phyloP scores from a whole-genome alignment of 2,329 filamentous ascomycete genomes.

The Aphanoascus verrucosus region DNA sequence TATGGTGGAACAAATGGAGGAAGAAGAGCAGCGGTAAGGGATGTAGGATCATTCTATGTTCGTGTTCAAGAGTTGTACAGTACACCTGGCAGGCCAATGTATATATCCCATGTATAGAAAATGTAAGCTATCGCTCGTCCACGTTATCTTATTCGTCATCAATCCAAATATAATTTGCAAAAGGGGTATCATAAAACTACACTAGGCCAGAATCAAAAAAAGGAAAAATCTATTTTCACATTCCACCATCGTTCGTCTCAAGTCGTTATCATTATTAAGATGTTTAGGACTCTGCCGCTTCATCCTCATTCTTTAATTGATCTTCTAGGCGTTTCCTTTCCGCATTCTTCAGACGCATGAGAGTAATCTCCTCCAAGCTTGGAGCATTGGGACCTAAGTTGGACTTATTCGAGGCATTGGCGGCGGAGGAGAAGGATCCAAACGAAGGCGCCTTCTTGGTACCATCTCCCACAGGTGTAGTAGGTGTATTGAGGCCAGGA shows the following conservation, averaged over 20 bases:
- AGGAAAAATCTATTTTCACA: no score
- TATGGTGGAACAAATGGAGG: constrained; percentile 25
- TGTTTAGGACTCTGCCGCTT: constrained; percentile 26
- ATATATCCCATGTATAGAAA: no score
- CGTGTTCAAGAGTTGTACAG: background rate
- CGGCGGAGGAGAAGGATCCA: constrained; percentile 31
- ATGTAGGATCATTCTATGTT: background rate
- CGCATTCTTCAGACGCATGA: constrained; percentile 48
- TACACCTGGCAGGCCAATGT: background rate
- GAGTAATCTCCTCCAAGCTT: constrained; percentile 40
- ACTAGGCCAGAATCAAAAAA: background rate
- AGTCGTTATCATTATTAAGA: constrained; percentile 15
- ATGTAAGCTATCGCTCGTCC: background rate
- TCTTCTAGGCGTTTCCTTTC: constrained; percentile 46
- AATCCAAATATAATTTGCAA: background rate
- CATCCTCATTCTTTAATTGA: constrained; percentile 42
- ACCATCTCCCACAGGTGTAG: constrained; percentile 15
- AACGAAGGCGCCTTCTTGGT: constrained; percentile 33
- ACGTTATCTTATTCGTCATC: background rate
- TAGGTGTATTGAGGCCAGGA: constrained; percentile 23
- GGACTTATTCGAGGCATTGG: constrained; percentile 21
- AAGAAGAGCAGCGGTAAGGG: background rate
- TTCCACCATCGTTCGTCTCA: no score
- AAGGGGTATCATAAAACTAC: background rate
- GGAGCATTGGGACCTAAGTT: constrained; percentile 25